Evolutionary conservation across 75 land plant genomes (phyloP), one percentile per base, ranked within the genome.

Genomic region (Cupressus sempervirens): DNA sequence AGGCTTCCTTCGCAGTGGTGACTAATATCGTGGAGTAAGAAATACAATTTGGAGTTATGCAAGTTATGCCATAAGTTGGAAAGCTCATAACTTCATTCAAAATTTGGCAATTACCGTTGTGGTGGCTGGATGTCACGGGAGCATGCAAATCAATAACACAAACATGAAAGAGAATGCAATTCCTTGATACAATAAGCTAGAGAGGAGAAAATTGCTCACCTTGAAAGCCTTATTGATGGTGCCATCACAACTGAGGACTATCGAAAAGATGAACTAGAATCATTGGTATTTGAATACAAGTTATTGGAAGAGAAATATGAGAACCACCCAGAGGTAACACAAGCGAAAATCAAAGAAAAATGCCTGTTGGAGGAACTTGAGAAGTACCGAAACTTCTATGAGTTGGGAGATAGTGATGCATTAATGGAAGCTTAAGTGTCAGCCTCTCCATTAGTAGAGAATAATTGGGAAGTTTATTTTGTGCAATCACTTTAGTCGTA

Each of bases 251-350:
- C 45, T 13, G 82, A 87, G 45, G 88, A 86, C 0, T 87, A 38
- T 34, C 87, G n/a, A 38, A 80, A 32, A 46, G 88, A 87, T 2
- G 88, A 87, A 67, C 34, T 79, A 62, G 14, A 56, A 85, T 72
- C 87, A 65, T 40, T 87, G 62, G 82, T 50, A 23, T 86, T 84
- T 80, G 88, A 87, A 81, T 23, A 80, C 81, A 86, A 86, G 97
- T 84, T 93, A 82, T 88, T 96, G 86, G 90, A 93, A 87, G 94
- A 93, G 56, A 95, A 92, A 88, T 95, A 89, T 87, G 93, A 95
- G 54, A 92, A 96, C 48, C 97, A 96, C 82, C 98, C 98, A 13
- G 95, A 96, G 79, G 86, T 92, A 76, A 85, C 94, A 82, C 87
- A 89, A 35, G 86, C 89, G 68, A 88, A 88, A 45, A 86, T 96